Evolutionary conservation across 176 grass and related monocot genomes (phyloP), one percentile per base, ranked within the genome.

Genomic region (Tillandsia fasciculata): DNA sequence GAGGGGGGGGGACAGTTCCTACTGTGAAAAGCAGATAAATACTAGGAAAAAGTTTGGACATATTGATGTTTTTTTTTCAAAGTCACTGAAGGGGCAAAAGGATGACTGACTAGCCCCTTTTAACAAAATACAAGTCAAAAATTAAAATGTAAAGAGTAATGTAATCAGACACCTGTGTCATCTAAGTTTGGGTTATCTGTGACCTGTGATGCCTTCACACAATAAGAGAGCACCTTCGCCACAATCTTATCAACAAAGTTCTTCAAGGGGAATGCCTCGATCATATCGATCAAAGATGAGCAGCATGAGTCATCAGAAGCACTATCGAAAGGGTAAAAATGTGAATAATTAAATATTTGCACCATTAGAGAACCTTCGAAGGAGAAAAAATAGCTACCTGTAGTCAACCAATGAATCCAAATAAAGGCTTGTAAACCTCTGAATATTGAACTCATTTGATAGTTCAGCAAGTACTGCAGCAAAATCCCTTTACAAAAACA

Each of bases 361-460:
- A 50, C 1, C 50, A 69, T 77, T 74, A 70, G 52, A 15, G 50
- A 74, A 42, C 2, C 64, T 48, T 6, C 66, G 53, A 26, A 49
- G 17, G 42, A 61, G 7, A 14, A 79, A 70, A 51, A 9, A 81
- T 75, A 15, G 77, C 72, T 66, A 96, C 93, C 93, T 96, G 77
- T 82, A 80, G 47, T 72, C 84, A 76, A 92, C 78, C 70, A 92
- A 76, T 56, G 93, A 83, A 65, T 87, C 93, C 76, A 89, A 59
- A 84, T 92, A 96, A 76, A 96, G 63, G 64, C 73, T 75, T n/a
- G 87, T 71, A 65, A 96, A 96, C 49, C 51, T 85, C n/a, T 85
- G 81, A 14, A 90, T 77, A 65, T 96, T 96, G 77, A 87, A 96
- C 71, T 96, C 86, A 17, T 53, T 77, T 52, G 81, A 85, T 73